Conservation (phyloP, 768 basidiomycete species). For the Lepiota subincarnata region DNA sequence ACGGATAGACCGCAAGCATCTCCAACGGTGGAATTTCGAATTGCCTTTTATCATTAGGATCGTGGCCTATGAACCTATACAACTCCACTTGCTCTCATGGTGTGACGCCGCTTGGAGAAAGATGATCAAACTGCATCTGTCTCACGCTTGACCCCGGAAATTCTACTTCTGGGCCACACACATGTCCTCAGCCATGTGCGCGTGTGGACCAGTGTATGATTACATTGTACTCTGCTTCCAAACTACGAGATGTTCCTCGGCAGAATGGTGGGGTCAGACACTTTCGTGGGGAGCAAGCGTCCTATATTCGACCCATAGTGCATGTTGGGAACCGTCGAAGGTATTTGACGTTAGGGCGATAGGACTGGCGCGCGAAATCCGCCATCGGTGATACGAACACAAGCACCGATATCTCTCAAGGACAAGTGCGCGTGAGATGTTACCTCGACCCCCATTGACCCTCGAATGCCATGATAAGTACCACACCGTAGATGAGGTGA, state of each 20-base stretch:
- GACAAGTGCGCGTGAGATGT: background rate
- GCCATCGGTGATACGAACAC: constrained; percentile 4
- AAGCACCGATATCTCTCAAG: background rate
- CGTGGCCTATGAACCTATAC: too few relatives aligned
- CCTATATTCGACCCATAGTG: too few relatives aligned
- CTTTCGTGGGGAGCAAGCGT: too few relatives aligned
- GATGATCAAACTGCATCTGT: too few relatives aligned
- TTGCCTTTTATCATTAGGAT: too few relatives aligned
- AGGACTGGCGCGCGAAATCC: background rate
- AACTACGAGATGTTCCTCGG: too few relatives aligned
- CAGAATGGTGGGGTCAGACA: too few relatives aligned
- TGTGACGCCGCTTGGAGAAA: too few relatives aligned
- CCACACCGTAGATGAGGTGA: background rate
- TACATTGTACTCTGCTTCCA: too few relatives aligned
- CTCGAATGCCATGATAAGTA: background rate
- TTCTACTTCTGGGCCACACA: background rate
- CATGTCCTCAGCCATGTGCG: background rate
- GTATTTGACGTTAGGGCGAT: background rate
- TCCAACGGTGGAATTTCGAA: too few relatives aligned
- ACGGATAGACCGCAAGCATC: too few relatives aligned
- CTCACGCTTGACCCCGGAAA: background rate
- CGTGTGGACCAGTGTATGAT: background rate
- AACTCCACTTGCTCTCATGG: too few relatives aligned
- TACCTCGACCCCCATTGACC: background rate
- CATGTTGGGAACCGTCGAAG: background rate